Base-by-base conservation (phyloP, 2,329 filamentous ascomycete genomes). In the Apiospora koreana region DNA sequence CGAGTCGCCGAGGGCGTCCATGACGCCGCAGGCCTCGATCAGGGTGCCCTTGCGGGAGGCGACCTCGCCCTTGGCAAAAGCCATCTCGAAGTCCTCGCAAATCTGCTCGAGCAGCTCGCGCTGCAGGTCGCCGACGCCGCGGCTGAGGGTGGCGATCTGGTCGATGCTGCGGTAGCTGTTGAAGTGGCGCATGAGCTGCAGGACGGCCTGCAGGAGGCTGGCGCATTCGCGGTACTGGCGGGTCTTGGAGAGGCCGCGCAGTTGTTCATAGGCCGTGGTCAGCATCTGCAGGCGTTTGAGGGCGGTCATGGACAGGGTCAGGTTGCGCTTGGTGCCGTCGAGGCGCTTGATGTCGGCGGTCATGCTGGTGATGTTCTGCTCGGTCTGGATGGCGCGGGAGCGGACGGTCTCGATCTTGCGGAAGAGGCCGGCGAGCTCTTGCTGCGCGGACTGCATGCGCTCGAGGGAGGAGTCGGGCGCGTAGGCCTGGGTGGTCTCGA, bases 121-220 rank as follows among this genome's bases (percentile, higher is more conserved):
- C 83, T 99, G 96, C 73, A 99, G 86, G 76, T 98, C 96, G 7
- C 94, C 92, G 45, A 99, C 96, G 76, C 97, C 97, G 68, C 94
- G 91, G 79, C 94, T 97, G 73, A 99, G 86, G 0, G 93, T 93
- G 38, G 96, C 96, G 79, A 99, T 98, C 86, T 99, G 96, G 79
- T 98, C 95, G 76, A 99, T 98, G 76, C 94, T 97, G 71, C 96
- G 88, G 81, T 98, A 99, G 81, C 94, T 97, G 83, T 97, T 97
- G 87, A 99, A 99, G 83, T 99, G 95, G 75, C 93, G 93, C 93
- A 98, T 98, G 64, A 99, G 90, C 87, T 99, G 96, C 71, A 99
- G 89, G 42, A 99, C 96, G 12, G 96, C 96, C 83, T 97, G 94
- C 70, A 99, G 86, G 71, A 99, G 86, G 76, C 97, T 94, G 21